These are phyloP conservation scores for Penicillium steckii DNA, from an alignment of 495 filamentous ascomycete genomes.

Conservation along the genomic window DNA sequence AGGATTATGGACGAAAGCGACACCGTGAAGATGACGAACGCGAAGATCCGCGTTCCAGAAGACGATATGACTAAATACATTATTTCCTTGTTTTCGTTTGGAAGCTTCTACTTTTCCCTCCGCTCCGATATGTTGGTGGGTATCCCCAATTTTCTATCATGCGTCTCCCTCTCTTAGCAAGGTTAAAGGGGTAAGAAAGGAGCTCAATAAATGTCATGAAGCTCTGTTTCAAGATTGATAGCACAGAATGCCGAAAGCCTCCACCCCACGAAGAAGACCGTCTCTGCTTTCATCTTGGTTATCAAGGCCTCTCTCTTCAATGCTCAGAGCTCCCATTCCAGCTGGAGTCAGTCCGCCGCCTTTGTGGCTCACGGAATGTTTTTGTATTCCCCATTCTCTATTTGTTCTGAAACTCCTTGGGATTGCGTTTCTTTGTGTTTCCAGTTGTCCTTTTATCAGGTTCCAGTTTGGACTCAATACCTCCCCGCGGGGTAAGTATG, in stretches of 20 bases:
- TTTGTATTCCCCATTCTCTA: slow-evolving; percentile 25
- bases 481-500: slow-evolving; percentile 46
- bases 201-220: slow-evolving; percentile 6
- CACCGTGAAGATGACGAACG: slow-evolving; percentile 60
- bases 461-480: slow-evolving; percentile 2
- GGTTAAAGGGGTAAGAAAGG: slow-evolving; percentile 56
- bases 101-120: slow-evolving; percentile 18
- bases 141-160: slow-evolving; percentile 44
- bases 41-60: slow-evolving; percentile 76
- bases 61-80: slow-evolving; percentile 56
- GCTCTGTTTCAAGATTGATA: slow-evolving; percentile 4
- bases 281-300: slow-evolving; percentile 1
- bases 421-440: slow-evolving; percentile 21
- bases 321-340: slow-evolving; percentile 8
- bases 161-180: slow-evolving; percentile 54
- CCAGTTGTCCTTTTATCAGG: slow-evolving; percentile 10
- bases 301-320: background rate
- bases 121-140: slow-evolving; percentile 49
- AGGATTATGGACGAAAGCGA: slow-evolving; percentile 18
- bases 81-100: slow-evolving; percentile 18
- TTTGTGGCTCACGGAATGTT: slow-evolving; percentile 11
- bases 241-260: slow-evolving; percentile 2
- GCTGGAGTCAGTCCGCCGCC: background rate
- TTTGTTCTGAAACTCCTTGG: slow-evolving; percentile 15
- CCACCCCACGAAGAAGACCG: background rate